Percentiles rank a stretch among this genome's conserved stretches.
Conservation (phyloP, 352 stramenopile species). For the Bremia lactucae region DNA sequence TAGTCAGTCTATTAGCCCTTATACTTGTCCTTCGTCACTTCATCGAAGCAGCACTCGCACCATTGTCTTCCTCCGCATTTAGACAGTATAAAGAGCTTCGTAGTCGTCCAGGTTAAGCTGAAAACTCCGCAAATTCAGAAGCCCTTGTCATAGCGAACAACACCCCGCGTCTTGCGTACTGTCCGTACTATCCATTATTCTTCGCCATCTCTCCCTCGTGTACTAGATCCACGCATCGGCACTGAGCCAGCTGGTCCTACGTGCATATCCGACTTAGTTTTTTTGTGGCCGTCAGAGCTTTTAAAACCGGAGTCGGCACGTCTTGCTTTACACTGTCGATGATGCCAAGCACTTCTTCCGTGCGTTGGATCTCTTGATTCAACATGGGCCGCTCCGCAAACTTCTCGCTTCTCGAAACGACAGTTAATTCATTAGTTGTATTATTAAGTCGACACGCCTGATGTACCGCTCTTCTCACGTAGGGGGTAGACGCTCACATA, state of each 20-base stretch:
- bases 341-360: no score
- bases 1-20: no score
- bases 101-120: no score
- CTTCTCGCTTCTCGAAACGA: not conserved
- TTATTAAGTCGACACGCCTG: not conserved
- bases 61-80: no score
- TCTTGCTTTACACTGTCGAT: no score
- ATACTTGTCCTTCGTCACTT: no score
- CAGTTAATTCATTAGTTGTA: not conserved
- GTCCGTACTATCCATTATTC: not conserved
- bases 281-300: not conserved
- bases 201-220: not conserved
- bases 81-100: no score
- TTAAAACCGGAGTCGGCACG: not conserved
- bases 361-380: no score
- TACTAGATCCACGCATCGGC: not conserved
- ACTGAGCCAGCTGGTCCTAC: not conserved
- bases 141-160: no score
- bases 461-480: not conserved
- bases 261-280: not conserved
- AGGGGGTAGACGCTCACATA: not conserved
- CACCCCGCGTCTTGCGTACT: not conserved
- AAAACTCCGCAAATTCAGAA: no score
- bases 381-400: not conserved
- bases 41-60: no score